These are phyloP conservation scores for Solanum aculeatissimum DNA, from an alignment of 305 asterid genomes.

Conservation along the genomic window DNA sequence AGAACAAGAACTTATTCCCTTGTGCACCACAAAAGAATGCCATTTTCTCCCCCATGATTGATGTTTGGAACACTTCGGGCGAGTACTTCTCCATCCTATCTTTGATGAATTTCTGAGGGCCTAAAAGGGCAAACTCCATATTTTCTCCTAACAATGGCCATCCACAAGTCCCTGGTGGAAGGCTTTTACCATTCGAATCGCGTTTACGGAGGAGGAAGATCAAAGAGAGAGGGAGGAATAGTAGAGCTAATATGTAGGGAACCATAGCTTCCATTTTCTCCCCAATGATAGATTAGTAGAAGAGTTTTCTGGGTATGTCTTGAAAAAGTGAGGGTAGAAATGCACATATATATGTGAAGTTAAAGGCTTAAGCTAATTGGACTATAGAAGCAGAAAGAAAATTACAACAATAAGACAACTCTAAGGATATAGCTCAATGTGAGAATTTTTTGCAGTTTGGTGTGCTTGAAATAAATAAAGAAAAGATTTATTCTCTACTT, in stretches of 20 bases:
- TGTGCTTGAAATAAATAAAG: not conserved
- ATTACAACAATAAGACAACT: not conserved
- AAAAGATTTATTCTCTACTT: not conserved
- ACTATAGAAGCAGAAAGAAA: not conserved
- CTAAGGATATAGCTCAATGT: not conserved
- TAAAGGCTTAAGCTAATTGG: not conserved
- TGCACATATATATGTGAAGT: not conserved
- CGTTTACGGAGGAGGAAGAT: not conserved
- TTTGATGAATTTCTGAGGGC: slow-evolving; percentile 11
- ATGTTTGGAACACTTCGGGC: slow-evolving; percentile 12
- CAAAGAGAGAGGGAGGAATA: not conserved
- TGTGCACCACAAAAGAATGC: slow-evolving; percentile 20
- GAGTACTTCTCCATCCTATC: slow-evolving; percentile 12
- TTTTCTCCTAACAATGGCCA: slow-evolving; percentile 23
- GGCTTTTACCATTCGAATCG: not conserved
- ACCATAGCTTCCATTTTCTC: not conserved
- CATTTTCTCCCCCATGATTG: slow-evolving; percentile 13
- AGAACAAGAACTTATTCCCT: slow-evolving; percentile 16
- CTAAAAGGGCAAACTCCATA: slow-evolving; percentile 8
- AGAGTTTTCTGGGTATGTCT: not conserved
- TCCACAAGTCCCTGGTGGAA: slow-evolving; percentile 13
- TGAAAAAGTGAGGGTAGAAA: not conserved
- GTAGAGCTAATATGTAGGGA: not conserved
- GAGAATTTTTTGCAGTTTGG: not conserved
- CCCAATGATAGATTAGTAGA: not conserved